These are phyloP conservation scores for Boletus subparvulus DNA, from an alignment of 768 basidiomycete genomes.

Conservation along the genomic window DNA sequence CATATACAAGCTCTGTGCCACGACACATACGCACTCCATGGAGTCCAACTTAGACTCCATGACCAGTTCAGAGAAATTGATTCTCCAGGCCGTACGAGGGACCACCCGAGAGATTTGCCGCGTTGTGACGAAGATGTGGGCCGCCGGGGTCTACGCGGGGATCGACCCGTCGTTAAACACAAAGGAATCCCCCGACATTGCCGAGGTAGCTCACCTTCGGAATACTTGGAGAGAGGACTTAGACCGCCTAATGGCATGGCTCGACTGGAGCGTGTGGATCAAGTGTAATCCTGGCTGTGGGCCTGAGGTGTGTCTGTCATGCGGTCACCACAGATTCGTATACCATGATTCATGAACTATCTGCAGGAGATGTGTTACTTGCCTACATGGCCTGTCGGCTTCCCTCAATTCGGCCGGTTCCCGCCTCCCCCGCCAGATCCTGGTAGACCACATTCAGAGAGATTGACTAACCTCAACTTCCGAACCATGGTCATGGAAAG, in stretches of 20 bases:
- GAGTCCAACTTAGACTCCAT: slow-evolving; percentile 8
- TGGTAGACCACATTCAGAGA: neutral
- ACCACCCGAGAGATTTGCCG: slow-evolving; percentile 48
- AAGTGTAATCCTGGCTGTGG: slow-evolving; percentile 47
- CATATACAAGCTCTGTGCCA: slow-evolving; percentile 31
- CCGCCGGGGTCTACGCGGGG: slow-evolving; percentile 32
- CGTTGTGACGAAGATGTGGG: slow-evolving; percentile 47
- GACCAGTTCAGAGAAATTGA: slow-evolving; percentile 29
- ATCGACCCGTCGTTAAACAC: slow-evolving; percentile 13
- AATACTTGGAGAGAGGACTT: slow-evolving; percentile 37
- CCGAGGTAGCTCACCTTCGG: slow-evolving; percentile 11
- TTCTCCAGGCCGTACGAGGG: slow-evolving; percentile 30
- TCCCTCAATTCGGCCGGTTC: neutral
- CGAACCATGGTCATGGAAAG: neutral
- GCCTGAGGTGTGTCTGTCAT: slow-evolving; percentile 39
- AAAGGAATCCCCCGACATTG: neutral
- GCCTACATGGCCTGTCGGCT: slow-evolving; percentile 24
- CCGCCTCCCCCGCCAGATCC: neutral
- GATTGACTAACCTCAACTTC: neutral
- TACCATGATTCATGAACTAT: neutral
- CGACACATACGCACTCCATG: slow-evolving; percentile 23
- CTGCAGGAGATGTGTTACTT: slow-evolving; percentile 29
- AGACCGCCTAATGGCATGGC: slow-evolving; percentile 44
- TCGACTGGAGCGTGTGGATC: slow-evolving; percentile 54
- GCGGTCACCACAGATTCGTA: neutral